Conservation (phyloP, 176 grass and related monocot genomes). For the Tuctoria greenei region DNA sequence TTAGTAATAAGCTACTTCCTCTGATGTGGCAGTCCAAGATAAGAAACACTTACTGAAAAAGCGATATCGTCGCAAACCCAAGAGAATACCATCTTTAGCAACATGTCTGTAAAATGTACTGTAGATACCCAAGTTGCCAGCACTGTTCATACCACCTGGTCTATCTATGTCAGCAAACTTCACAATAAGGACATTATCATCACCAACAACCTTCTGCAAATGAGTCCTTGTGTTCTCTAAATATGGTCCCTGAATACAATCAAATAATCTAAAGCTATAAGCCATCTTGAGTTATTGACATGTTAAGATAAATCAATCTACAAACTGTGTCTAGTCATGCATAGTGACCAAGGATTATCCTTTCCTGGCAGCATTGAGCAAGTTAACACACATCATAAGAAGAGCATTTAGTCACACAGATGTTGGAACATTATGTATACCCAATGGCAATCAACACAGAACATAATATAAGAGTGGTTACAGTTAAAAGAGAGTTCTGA, state of each 20-base stretch:
- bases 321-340: neutral
- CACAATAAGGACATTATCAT: conserved; percentile 77
- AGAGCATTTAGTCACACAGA: neutral
- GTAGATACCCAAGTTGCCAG: neutral
- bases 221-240: conserved; percentile 60
- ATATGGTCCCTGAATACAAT: conserved; percentile 65
- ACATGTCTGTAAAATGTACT: conserved; percentile 42
- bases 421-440: neutral
- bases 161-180: conserved; percentile 48
- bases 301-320: neutral
- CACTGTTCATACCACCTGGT: neutral
- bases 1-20: no score
- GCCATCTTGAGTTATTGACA: neutral
- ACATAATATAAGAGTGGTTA: neutral
- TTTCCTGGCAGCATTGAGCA: neutral
- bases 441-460: neutral
- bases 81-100: conserved; percentile 53
- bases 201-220: conserved; percentile 67
- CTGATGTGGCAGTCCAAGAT: neutral
- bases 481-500: neutral
- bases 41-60: conserved; percentile 50
- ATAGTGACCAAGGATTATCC: neutral
- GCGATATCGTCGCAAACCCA: conserved; percentile 53
- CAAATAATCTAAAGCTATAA: conserved; percentile 20
- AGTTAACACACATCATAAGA: neutral